Evolutionary conservation across 2,329 filamentous ascomycete species (phyloP).

Genomic region (Colletotrichum kahawae): DNA sequence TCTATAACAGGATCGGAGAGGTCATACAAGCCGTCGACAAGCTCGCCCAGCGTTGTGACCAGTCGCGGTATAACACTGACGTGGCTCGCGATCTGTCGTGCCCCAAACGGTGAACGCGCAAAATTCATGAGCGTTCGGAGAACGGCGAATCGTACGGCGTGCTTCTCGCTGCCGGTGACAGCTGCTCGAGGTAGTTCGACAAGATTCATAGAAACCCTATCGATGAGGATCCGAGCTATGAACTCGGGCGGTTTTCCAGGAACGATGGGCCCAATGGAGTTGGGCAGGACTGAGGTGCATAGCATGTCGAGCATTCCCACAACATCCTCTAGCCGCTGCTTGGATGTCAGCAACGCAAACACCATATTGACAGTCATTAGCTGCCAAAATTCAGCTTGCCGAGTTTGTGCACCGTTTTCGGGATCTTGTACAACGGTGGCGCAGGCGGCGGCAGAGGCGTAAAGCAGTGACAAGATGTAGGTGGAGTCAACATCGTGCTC

Average conservation of each 20-base stretch:
- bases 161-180: conserved; percentile 41
- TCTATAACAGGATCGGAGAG: conserved; percentile 11
- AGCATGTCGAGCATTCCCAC: conserved; percentile 69
- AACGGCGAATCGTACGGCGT: conserved; percentile 49
- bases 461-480: conserved; percentile 69
- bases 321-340: conserved; percentile 69
- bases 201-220: conserved; percentile 67
- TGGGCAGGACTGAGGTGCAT: conserved; percentile 66
- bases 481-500: conserved; percentile 65
- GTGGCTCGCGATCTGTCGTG: conserved; percentile 70
- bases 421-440: conserved; percentile 40
- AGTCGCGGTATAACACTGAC: conserved; percentile 74
- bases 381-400: conserved; percentile 66
- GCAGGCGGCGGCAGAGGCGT: conserved; percentile 66
- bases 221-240: conserved; percentile 57
- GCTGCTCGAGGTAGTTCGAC: conserved; percentile 58
- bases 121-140: conserved; percentile 65
- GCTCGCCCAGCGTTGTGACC: conserved; percentile 65
- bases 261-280: conserved; percentile 70
- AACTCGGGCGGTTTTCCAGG: conserved; percentile 46
- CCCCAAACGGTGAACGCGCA: conserved; percentile 66
- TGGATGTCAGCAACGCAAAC: conserved; percentile 69
- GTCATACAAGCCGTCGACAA: conserved; percentile 78
- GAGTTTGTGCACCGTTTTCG: conserved; percentile 31
- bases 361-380: conserved; percentile 70